Evolutionary conservation across 2,329 filamentous ascomycete genomes (phyloP).

Genomic region (Dactylellina sp.): DNA sequence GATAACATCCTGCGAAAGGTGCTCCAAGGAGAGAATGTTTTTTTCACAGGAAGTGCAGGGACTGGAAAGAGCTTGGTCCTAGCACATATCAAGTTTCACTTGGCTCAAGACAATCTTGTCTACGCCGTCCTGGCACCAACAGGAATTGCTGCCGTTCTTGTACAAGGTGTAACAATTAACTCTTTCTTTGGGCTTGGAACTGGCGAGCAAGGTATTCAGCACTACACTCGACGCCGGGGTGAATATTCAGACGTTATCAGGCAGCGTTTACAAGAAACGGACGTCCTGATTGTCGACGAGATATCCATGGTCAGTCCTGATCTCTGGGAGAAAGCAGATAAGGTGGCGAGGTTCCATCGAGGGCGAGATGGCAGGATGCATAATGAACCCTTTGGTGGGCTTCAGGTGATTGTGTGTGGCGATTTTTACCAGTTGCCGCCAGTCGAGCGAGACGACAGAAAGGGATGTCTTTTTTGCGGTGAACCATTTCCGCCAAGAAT

Average conservation of each 20-base stretch:
- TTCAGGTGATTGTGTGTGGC: conserved; percentile 71
- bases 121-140: conserved; percentile 72
- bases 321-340: conserved; percentile 68
- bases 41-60: conserved; percentile 74
- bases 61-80: conserved; percentile 69
- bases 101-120: conserved; percentile 6
- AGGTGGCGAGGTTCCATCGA: conserved; percentile 64
- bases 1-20: conserved; percentile 68
- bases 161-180: conserved; percentile 71
- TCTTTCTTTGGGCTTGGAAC: conserved; percentile 71
- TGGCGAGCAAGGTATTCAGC: conserved; percentile 62
- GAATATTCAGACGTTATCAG: conserved; percentile 12
- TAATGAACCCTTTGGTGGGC: conserved; percentile 65
- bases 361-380: conserved; percentile 7
- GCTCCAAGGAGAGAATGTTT: conserved; percentile 69
- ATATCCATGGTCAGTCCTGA: conserved; percentile 71
- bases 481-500: conserved; percentile 23
- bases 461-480: conserved; percentile 65
- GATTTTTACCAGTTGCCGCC: conserved; percentile 74
- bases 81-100: conserved; percentile 41
- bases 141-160: conserved; percentile 70
- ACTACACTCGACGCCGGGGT: conserved; percentile 51
- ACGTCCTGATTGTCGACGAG: conserved; percentile 74
- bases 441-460: conserved; percentile 63
- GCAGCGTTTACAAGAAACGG: conserved; percentile 64